Base-by-base conservation (phyloP, 768 basidiomycete species). In the Mycena kentingensis region DNA sequence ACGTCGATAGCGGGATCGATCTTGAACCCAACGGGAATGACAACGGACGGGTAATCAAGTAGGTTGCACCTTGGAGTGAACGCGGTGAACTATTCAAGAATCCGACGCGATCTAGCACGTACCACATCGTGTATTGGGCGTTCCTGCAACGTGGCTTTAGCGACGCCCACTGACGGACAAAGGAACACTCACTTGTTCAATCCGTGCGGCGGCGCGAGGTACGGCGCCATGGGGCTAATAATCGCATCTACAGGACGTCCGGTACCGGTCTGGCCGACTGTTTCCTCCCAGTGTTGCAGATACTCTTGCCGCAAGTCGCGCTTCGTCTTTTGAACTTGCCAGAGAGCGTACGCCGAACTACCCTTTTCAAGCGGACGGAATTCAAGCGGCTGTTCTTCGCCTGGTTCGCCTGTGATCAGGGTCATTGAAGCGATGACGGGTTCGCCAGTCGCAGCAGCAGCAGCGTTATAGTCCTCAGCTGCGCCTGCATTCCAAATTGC, bases 191-290 rank as follows among this genome's bases (percentile, higher is more conserved):
- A 85, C 83, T 43, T 71, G 52, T 78, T 77, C 44, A 63, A 65
- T 16, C 85, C 86, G 60, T 88, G 88, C 6, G 82, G 86, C 5
- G 80, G 68, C 1, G 88, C 84, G 1, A 76, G 70, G 62, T 70
- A 82, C 2, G 86, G 74, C 2, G 83, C 82, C 2, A 70, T 76
- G 19, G 90, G 84, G 1, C 74, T 70, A 27, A 91, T 83, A 56
- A 92, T 80, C 1, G 84, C 87, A 62, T 91, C 90, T 11, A 90
- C 77, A 2, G 87, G 84, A 3, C 90, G 69, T 1, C 84, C 86
- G 0, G 87, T 90, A 0, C 78, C 80, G 0, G 87, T 90, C 11
- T 58, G 39, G 0, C 46, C 53, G 3, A 58, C 68, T 0, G 83
- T 85, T 4, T 67, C 71, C 41, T 83, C 74, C 88, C 87, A 90